Evolutionary conservation across 2,329 filamentous ascomycete species (phyloP), one percentile per base, ranked within the genome.

Genomic region (Ophiobolus disseminans): DNA sequence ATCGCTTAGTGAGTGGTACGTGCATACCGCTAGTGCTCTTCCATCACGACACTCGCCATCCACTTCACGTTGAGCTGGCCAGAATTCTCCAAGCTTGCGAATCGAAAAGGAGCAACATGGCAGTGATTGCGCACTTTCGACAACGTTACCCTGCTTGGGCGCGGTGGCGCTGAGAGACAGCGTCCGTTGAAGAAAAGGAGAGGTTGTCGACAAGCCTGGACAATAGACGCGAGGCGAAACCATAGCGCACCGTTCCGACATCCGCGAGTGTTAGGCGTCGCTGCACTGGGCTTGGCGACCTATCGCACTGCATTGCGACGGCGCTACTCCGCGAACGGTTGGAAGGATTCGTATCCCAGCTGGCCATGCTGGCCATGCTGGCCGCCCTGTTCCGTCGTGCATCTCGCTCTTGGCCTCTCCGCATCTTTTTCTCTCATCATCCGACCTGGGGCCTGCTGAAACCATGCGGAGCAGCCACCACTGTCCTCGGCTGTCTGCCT

Each of bases 181-280:
- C n/a, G n/a, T n/a, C n/a, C n/a, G n/a, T n/a, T n/a, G n/a, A n/a
- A n/a, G n/a, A n/a, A n/a, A n/a, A n/a, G n/a, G n/a, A n/a, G n/a
- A n/a, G n/a, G n/a, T n/a, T n/a, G n/a, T n/a, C n/a, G n/a, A 39
- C 40, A 51, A 41, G 45, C 19, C 42, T 35, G 53, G 55, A 39
- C 45, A 54, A 48, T 41, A 59, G 43, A 53, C 40, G 58, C 55
- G 55, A 60, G 53, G 57, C 50, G 57, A 66, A 70, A 70, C 68
- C 65, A 65, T 66, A 62, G 66, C 65, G 65, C 63, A 48, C 53
- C 62, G 54, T 69, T 62, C 66, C 66, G 66, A 53, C 56, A 14
- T 68, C 65, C 65, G 65, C 66, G 65, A 53, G 28, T 51, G 30
- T 53, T 59, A 56, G 54, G 46, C 60, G 56, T 53, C 21, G 46